Base-by-base conservation (phyloP, 176 grass and related monocot species). In the Aechmea fasciata region DNA sequence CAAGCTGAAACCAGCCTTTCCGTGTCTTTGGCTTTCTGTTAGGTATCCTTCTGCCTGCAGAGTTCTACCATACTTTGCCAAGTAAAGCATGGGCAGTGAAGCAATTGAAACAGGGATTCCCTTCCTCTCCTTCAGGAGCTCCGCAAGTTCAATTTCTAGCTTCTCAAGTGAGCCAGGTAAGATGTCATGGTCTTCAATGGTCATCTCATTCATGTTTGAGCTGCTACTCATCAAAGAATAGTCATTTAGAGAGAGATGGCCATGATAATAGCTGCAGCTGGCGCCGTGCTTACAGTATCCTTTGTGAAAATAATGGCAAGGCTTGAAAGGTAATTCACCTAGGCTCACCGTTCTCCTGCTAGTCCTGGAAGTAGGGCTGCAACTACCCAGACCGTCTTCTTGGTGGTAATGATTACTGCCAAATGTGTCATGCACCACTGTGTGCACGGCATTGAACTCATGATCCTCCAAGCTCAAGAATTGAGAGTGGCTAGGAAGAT, bases 31-130 rank as follows among this genome's bases (percentile, higher is more conserved):
- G 70, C 86, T 97, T 78, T 97, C 93, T 2, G 93, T 92, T 47
- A 97, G 81, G 51, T 92, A 97, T 0, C 89, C 93, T 11, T 97
- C 93, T 1, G 93, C 89, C 83, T 90, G 86, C 29, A 97, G 84
- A 1, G 71, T 73, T 66, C 85, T 92, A 13, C 89, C 89, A 48
- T 92, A 97, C 84, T 69, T 88, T 52, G 92, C 93, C 19, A 76
- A 73, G 52, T 97, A 97, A 47, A 97, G 57, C 11, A 83, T 87
- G 0, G 89, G 93, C 61, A 97, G 69, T 9, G 84, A 92, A 9
- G 93, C 93, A 48, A 97, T 97, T 6, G 93, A 92, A 77, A 97
- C 70, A 1, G 93, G 93, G 72, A 90, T 68, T 11, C 86, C 83
- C 3, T 80, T 70, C 41, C 81, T 83, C 29, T 77, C 83, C 14